Evolutionary conservation across 2,329 filamentous ascomycete species (phyloP), one percentile per base, ranked within the genome.

Genomic region (Rhynchosporium secalis): DNA sequence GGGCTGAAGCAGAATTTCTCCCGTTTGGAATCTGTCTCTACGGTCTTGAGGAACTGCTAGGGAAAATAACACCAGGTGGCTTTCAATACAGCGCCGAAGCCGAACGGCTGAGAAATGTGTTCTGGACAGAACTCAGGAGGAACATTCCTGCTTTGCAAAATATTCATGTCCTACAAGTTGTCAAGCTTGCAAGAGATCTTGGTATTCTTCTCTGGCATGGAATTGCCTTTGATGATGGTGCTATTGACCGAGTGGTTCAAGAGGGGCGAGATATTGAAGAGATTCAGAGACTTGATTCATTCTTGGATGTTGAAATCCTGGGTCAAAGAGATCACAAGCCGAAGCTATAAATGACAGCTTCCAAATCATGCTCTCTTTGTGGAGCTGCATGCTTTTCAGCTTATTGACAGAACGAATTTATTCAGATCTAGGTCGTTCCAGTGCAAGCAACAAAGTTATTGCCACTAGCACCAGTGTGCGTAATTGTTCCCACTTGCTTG

Each of bases 371-470:
- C 13, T 45, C 41, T n/a, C 15, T 45, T 6, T n/a, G 3, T 3
- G n/a, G 15, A 45, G 15, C 13, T 41, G n/a, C 41, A 45, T 15
- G 41, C 13, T n/a, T 7, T n/a, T 6, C 12, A n/a, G 4, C n/a
- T n/a, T n/a, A 45, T n/a, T 45, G 41, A 3, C 13, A 45, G 41
- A n/a, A 6, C 33, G 41, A n/a, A 6, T 48, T 48, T 13, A 20
- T 12, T 9, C 4, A 38, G 38, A 41, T 54, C 60, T 62, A 66
- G 33, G 51, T 65, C 6, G 64, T 65, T 10, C 66, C 66, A 13
- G 64, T 55, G 75, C 87, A 90, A n/a, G 78, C 81, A 61, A 90
- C 85, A 75, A 91, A 91, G 75, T 82, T 78, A 73, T 90, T 86
- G 7, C 86, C 86, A 56, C 80, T 84, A 20, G 88, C 87, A 33